phyloP scores from a whole-genome alignment of 768 basidiomycete genomes.

The Scleroderma bovista region DNA sequence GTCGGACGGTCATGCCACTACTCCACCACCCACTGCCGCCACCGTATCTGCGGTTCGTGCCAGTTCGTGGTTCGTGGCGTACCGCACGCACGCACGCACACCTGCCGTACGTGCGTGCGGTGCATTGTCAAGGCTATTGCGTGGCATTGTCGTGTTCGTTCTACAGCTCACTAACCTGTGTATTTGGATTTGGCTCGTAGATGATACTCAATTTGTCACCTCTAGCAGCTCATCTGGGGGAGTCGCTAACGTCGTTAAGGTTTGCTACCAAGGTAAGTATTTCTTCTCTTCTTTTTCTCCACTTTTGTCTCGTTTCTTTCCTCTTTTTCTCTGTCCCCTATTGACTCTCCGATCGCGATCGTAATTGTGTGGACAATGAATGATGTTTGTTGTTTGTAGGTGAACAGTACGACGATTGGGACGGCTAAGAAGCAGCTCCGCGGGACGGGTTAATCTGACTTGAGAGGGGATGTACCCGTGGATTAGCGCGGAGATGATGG shows the following conservation, averaged over 20 bases:
- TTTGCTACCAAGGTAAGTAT: constrained; percentile 89
- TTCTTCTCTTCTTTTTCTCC: too few species aligned
- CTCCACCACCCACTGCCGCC: too few species aligned
- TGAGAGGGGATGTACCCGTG: background rate
- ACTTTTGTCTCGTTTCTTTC: too few species aligned
- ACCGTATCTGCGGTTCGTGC: too few species aligned
- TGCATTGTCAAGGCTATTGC: too few species aligned
- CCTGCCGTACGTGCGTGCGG: background rate
- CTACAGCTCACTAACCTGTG: constrained; percentile 4
- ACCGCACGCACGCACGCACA: background rate
- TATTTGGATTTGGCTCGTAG: constrained; percentile 35
- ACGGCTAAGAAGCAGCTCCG: constrained; percentile 64
- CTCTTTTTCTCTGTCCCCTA: too few species aligned
- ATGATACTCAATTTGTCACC: constrained; percentile 95
- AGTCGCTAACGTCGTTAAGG: constrained; percentile 81
- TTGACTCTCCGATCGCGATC: background rate
- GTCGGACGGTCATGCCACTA: background rate
- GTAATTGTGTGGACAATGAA: background rate
- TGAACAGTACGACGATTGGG: constrained; percentile 87
- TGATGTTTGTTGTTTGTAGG: constrained; percentile 40
- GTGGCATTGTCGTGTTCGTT: constrained; percentile 17
- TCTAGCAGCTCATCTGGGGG: constrained; percentile 75
- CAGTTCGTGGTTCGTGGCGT: background rate
- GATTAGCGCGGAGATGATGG: too few species aligned
- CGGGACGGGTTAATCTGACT: constrained; percentile 21